Base-by-base conservation (phyloP, 495 filamentous ascomycete species). In the Lasiosphaeriaceae sp. region DNA sequence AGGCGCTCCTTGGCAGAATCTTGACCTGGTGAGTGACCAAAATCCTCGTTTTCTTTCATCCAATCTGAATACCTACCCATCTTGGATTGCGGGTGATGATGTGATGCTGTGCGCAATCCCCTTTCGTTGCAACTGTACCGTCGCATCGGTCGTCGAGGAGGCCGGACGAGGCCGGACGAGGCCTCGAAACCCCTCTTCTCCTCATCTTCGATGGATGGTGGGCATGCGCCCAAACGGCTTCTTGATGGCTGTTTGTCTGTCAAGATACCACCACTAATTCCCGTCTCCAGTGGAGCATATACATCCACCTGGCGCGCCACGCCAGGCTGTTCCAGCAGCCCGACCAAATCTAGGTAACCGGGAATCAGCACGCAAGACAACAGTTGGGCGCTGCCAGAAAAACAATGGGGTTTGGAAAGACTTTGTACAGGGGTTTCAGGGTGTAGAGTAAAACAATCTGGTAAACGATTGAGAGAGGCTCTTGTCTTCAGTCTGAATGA, bases 111-210 rank as follows among this genome's bases (percentile, higher is more conserved):
- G 47, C 50, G 41, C 47, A 43, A 46, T 63, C 52, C 54, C 51
- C 53, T 53, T 44, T 51, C 48, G 44, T 21, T 64, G 54, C 61
- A 45, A 64, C 61, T 47, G 26, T 51, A 48, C 14, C 14, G 61
- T 64, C 21, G 57, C 51, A 64, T 64, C 48, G 50, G 45, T 34
- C 45, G 24, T 47, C 9, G 41, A 41, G 23, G 23, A 54, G 43
- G 54, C 43, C 39, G 31, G 51, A 47, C n/a, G 34, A 52, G 55
- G 31, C 19, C 34, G n/a, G 51, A 47, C n/a, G 34, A 52, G 55
- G 31, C 19, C 34, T 21, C 37, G 7, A 21, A 41, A 9, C 37
- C n/a, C 50, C 50, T 26, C 50, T 16, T 41, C 50, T 53, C 39
- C 29, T 21, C 31, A n/a, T 29, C 21, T 34, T 52, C 23, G 24